Base-by-base conservation (phyloP, 352 stramenopile genomes). In the Saprolegnia parasitica region DNA sequence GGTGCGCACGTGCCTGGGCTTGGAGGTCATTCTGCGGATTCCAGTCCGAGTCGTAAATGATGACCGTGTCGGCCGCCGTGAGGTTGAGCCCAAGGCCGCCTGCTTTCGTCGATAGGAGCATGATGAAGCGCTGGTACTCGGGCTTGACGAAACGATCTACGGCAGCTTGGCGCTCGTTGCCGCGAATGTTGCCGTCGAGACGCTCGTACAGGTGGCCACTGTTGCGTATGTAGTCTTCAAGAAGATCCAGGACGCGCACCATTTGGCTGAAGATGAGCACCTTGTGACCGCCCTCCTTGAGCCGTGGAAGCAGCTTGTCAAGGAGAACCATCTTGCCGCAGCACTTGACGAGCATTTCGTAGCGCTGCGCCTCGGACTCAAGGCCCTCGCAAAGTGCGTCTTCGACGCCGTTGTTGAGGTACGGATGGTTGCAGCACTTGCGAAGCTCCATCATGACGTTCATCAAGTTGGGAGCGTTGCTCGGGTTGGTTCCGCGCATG, bases 321-420 rank as follows among this genome's bases (percentile, higher is more conserved):
- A 99, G 85, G 26, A 99, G 73, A 66, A 99, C 95, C 74, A 99
- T 95, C 78, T 99, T 99, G n/a, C 98, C 98, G 47, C 95, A 99
- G 68, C 91, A 96, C 70, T 97, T 97, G 29, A 99, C 94, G 68
- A 99, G 87, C 80, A 97, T 93, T 45, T 98, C 91, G 64, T 89
- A 80, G 42, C 96, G 87, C 71, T 94, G 75, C 0, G 72, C 75
- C 52, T 96, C 87, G 1, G 84, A 87, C 16, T 72, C 76, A 15
- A 95, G 72, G 0, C 86, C 86, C 74, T 96, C 87, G 68, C 88
- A 92, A 52, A 95, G 67, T 57, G 91, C 86, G 20, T 96, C 85
- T 65, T 96, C 87, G 1, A 97, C 91, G n/a, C 91, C 91, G 42
- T 96, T 95, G 76, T 98, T 96, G 66, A 98, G 73, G 65, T 97